Conservation (phyloP, 1,284 basidiomycete genomes). For the Rhizoctonia solani region DNA sequence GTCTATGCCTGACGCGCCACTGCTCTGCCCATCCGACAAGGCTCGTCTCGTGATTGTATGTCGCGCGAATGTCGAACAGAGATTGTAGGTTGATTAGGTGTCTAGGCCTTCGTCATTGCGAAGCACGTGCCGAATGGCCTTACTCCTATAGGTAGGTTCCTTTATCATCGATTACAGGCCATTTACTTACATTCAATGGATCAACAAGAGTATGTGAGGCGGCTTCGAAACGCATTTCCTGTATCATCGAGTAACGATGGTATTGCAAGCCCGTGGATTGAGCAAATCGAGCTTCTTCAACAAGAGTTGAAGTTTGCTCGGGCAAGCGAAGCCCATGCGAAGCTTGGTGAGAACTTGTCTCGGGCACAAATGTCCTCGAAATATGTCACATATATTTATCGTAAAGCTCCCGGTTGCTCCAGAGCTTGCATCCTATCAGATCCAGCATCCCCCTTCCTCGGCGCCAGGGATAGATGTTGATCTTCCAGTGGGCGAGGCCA, state of each 20-base stretch:
- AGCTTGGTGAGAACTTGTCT: constrained; percentile 2
- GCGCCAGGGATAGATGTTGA: not conserved
- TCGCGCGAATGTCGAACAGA: not conserved
- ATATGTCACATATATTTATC: not conserved
- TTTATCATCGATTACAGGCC: not conserved
- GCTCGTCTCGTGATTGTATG: constrained; percentile 23
- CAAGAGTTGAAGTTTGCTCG: not conserved
- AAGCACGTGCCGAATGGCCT: constrained; percentile 1
- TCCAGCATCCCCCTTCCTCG: not conserved
- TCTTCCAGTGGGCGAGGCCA: not conserved
- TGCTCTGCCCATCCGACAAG: constrained; percentile 11
- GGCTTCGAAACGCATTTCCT: constrained; percentile 9
- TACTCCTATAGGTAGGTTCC: constrained; percentile 11
- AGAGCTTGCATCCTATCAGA: constrained; percentile 9
- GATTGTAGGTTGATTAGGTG: not conserved
- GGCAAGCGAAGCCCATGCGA: constrained; percentile 18
- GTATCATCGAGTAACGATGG: not conserved
- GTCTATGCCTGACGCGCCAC: not conserved
- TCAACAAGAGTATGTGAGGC: constrained; percentile 15
- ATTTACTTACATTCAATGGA: too few relatives aligned
- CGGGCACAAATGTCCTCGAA: not conserved
- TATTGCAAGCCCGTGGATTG: not conserved
- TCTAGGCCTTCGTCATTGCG: constrained; percentile 19
- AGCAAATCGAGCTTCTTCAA: constrained; percentile 9
- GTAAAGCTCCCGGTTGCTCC: too few relatives aligned